These are phyloP conservation scores for Diversispora eburnea DNA, from an alignment of 192 early-diverging fungal genomes.

Conservation along the genomic window DNA sequence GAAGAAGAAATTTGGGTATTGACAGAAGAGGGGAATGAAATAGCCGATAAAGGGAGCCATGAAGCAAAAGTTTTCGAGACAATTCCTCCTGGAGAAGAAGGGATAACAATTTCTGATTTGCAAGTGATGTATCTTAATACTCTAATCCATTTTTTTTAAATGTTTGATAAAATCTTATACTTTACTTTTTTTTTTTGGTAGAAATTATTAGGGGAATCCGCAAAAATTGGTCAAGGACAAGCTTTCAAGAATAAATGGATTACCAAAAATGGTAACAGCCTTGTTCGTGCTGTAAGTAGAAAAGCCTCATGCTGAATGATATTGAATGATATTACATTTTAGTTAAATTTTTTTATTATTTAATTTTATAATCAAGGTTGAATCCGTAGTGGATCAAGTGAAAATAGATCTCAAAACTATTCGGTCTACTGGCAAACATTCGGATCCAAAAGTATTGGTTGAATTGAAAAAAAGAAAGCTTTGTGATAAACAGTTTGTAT, in stretches of 20 bases:
- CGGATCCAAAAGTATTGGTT: slow-evolving; percentile 63
- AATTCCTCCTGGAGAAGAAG: slow-evolving; percentile 74
- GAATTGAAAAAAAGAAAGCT: slow-evolving; percentile 77
- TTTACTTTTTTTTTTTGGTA: background rate
- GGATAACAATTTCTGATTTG: slow-evolving; percentile 82
- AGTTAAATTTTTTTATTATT: background rate
- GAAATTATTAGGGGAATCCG: slow-evolving; percentile 64
- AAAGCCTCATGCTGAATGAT: background rate
- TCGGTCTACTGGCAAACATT: slow-evolving; percentile 55
- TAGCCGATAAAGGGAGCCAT: slow-evolving; percentile 83
- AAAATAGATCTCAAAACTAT: slow-evolving; percentile 71
- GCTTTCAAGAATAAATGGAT: slow-evolving; percentile 99
- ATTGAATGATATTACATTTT: background rate
- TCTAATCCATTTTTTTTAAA: background rate
- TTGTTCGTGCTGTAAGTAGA: slow-evolving; percentile 57
- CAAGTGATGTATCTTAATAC: background rate
- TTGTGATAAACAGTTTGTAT: slow-evolving; percentile 60
- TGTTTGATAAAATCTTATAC: background rate
- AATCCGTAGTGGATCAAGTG: slow-evolving; percentile 80
- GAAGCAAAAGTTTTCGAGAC: slow-evolving; percentile 90
- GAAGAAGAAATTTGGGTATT: slow-evolving; percentile 77
- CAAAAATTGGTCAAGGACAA: slow-evolving; percentile 90
- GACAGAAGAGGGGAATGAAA: slow-evolving; percentile 84
- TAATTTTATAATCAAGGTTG: slow-evolving; percentile 43
- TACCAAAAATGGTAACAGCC: slow-evolving; percentile 68